Base-by-base conservation (phyloP, 805 yeast species). In the Starmerella bacillaris region DNA sequence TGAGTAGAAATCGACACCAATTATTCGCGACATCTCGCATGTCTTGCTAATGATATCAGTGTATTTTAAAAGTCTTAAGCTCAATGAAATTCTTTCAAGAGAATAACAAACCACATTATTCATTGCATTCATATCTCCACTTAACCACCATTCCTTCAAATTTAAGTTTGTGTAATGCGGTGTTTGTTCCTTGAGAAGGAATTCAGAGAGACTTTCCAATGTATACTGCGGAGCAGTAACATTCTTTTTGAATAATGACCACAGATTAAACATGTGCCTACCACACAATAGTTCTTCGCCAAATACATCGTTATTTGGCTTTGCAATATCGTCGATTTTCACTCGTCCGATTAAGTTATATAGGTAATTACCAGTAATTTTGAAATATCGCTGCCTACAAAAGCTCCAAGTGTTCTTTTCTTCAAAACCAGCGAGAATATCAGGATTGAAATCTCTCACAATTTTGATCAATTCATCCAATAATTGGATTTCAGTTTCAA, bases 391-490 rank as follows among this genome's bases (percentile, higher is more conserved):
- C 35, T 78, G 89, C 18, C 78, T 63, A 0, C 84, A 35, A 48
- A 78, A 89, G 0, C 98, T 96, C 96, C 96, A 86, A 0, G 95
- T 79, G 0, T 67, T 47, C 1, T 73, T 58, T 42, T 80, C 78
- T 48, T 89, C 98, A 51, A 67, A 89, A 0, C 95, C 96, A 0
- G 79, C 65, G 4, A 89, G 49, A 21, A 89, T 70, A 51, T 89
- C 98, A 0, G 96, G 95, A 50, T 89, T 96, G 34, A 71, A 62
- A 2, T 59, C 45, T 15, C 71, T 65, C 0, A 79, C 72, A 12
- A 76, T 42, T 1, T 64, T 61, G 0, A 72, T 56, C 6, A 86
- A 56, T 4, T 63, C 63, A 6, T 63, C 57, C 2, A 83, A 51
- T 70, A 79, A 60, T 5, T 64, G 70, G 2, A 53, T 39, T 47